Evolutionary conservation across 306 rosid species (phyloP).

Genomic region (Pyrus betulifolia): DNA sequence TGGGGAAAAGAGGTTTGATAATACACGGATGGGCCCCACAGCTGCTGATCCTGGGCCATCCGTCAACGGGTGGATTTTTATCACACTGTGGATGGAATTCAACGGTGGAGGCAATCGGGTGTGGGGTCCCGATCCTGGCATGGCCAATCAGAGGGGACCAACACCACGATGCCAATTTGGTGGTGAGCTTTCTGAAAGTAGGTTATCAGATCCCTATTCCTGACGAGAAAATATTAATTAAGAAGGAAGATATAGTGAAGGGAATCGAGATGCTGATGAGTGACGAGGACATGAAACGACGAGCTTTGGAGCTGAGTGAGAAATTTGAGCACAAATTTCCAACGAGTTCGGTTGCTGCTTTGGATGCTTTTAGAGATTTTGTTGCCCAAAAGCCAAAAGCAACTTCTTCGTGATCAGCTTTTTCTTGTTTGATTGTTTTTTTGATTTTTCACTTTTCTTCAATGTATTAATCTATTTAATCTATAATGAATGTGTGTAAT

Average conservation of each 20-base stretch:
- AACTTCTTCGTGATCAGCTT: not conserved
- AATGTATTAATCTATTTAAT: not conserved
- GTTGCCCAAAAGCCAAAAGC: not conserved
- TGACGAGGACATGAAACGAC: constrained; percentile 26
- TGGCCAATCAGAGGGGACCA: constrained; percentile 77
- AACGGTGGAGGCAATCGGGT: constrained; percentile 48
- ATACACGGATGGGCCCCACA: constrained; percentile 78
- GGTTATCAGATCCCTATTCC: constrained; percentile 36
- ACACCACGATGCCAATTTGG: constrained; percentile 35
- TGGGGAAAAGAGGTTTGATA: constrained; percentile 51
- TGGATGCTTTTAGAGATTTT: constrained; percentile 36
- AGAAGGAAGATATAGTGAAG: constrained; percentile 26
- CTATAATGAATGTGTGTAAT: too few relatives aligned
- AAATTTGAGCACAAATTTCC: constrained; percentile 48
- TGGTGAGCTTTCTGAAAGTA: constrained; percentile 34
- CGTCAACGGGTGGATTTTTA: constrained; percentile 61
- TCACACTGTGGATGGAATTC: constrained; percentile 82
- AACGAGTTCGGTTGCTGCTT: constrained; percentile 28
- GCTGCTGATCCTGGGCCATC: constrained; percentile 57
- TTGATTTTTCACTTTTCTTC: too few relatives aligned
- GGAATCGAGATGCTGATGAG: constrained; percentile 44
- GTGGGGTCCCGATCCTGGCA: constrained; percentile 51
- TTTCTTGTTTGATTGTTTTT: not conserved
- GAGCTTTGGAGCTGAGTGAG: constrained; percentile 18
- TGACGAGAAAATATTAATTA: constrained; percentile 5